A percentile compares a stretch with the other conserved stretches of the same genome.
These are phyloP conservation scores for Cupressus sempervirens DNA, from an alignment of 75 land plant species.

Conservation along the genomic window DNA sequence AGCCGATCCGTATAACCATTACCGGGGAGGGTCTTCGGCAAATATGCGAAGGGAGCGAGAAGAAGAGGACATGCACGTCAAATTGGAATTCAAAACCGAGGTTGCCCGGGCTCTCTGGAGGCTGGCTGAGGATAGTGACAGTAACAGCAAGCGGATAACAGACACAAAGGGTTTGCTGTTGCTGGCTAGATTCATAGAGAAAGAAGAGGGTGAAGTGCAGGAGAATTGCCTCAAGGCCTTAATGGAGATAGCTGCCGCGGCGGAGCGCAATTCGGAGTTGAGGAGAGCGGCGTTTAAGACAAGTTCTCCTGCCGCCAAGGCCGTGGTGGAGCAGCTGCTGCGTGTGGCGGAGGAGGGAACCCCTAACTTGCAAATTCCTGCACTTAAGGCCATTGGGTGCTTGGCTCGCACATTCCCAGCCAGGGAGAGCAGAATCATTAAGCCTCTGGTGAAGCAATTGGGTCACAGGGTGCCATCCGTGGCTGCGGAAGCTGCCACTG, in stretches of 20 bases:
- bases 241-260: constrained; percentile 71
- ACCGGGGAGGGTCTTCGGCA: constrained; percentile 16
- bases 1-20: not conserved
- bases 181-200: constrained; percentile 66
- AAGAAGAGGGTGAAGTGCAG: constrained; percentile 54
- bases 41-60: constrained; percentile 44
- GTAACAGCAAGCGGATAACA: constrained; percentile 52
- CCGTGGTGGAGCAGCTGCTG: constrained; percentile 72
- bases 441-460: constrained; percentile 46
- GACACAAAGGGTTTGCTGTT: constrained; percentile 80
- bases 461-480: constrained; percentile 37
- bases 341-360: constrained; percentile 24
- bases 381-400: constrained; percentile 65
- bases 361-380: constrained; percentile 42
- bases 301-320: constrained; percentile 72
- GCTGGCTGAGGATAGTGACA: constrained; percentile 55
- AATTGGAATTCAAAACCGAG: constrained; percentile 39
- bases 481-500: constrained; percentile 58
- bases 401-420: constrained; percentile 75
- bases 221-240: constrained; percentile 70
- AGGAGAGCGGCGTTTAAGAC: constrained; percentile 77
- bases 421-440: constrained; percentile 51
- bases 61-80: constrained; percentile 48
- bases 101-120: constrained; percentile 61
- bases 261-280: constrained; percentile 60